Evolutionary conservation across 805 yeast species (phyloP), one percentile per base, ranked within the genome.

Genomic region (Metschnikowia shivogae): DNA sequence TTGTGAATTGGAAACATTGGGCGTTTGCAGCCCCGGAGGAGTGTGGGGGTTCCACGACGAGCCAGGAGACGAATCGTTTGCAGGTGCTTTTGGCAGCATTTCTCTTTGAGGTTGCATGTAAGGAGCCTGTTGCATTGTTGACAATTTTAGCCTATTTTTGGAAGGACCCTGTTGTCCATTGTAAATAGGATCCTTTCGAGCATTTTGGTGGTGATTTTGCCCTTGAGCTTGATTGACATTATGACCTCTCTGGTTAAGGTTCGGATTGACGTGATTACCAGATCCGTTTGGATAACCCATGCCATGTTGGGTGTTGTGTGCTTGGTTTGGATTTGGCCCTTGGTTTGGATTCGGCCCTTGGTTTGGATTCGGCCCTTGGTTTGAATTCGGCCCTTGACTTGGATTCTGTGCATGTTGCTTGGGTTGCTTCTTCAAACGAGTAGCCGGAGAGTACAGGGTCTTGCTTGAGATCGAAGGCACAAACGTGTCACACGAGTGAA

Each of bases 381-480:
- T 22, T 22, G 17, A 17, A 17, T 17, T 17, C 17, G 17, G 26
- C 26, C 6, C 26, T 22, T 5, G 26, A 22, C 8, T 22, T 7
- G 26, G 26, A 22, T 22, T 22, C 8, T 22, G 26, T 6, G 14
- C 42, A 39, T 39, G 24, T 10, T 9, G 14, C 20, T 8, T 5
- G 30, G 9, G 19, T 24, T 33, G 26, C 28, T 63, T 64, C 35
- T 63, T 65, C n/a, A 66, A 52, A 13, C 65, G 56, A 2, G 70
- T 62, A 13, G 70, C 63, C 1, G 71, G 68, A 41, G 59, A 64
- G 44, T 66, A 67, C 20, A 61, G 43, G 26, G 63, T 57, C 39
- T 65, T 67, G 10, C 53, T 49, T 0, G 63, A 61, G 11, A 67
- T 39, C 0, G 68, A 46, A 1, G 73, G 73, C 11, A 68, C 57